These are phyloP conservation scores for Neonectria magnoliae DNA, from an alignment of 2,329 filamentous ascomycete genomes.

Conservation along the genomic window DNA sequence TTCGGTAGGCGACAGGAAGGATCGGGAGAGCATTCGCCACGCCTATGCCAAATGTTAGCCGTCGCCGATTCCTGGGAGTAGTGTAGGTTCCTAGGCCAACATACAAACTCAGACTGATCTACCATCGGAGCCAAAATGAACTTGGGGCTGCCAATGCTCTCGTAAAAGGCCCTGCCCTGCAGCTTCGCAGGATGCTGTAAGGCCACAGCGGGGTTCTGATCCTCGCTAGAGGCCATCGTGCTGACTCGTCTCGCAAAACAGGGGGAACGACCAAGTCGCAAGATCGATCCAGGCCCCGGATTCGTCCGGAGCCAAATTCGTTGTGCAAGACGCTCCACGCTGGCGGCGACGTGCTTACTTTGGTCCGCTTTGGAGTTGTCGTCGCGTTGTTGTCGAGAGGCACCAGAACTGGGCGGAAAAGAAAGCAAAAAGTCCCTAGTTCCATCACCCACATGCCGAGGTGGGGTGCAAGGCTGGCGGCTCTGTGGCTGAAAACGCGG, in stretches of 20 bases:
- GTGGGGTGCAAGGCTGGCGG: conserved; percentile 25
- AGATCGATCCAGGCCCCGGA: conserved; percentile 30
- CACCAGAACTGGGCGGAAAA: conserved; percentile 1
- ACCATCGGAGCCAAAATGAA: conserved; percentile 97
- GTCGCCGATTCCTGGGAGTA: neutral
- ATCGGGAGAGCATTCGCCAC: conserved; percentile 96
- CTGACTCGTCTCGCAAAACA: conserved; percentile 37
- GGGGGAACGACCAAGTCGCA: conserved; percentile 8
- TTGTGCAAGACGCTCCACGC: conserved; percentile 34
- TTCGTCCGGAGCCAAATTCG: conserved; percentile 36
- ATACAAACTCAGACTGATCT: conserved; percentile 95
- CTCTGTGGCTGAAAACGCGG: conserved; percentile 35
- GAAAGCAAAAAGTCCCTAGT: conserved; percentile 19
- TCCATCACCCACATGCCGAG: conserved; percentile 14
- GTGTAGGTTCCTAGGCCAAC: conserved; percentile 44
- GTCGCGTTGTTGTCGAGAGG: neutral
- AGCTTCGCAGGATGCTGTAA: conserved; percentile 63
- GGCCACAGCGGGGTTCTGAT: conserved; percentile 31
- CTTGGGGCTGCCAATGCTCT: conserved; percentile 92
- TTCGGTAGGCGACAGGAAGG: conserved; percentile 78
- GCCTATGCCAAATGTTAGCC: conserved; percentile 65
- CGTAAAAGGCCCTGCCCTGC: conserved; percentile 89
- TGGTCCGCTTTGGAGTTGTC: conserved; percentile 9
- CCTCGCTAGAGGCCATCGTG: conserved; percentile 44
- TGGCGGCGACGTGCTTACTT: conserved; percentile 17